Evolutionary conservation across 345 rosid species (phyloP).

Genomic region (Geranium rotundifolium): DNA sequence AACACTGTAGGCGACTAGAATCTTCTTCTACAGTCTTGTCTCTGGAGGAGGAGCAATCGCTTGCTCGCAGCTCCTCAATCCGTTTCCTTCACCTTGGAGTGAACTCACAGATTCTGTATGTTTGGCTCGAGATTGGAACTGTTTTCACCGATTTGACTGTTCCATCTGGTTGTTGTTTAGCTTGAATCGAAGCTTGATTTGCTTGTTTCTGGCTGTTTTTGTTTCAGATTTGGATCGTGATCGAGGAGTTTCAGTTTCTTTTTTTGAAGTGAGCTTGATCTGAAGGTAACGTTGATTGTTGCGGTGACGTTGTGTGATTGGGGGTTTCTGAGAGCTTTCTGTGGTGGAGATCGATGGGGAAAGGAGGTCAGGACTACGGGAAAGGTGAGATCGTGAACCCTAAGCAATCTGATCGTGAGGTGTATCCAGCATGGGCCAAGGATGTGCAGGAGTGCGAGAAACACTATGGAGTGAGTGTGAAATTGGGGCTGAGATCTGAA

Average conservation of each 20-base stretch:
- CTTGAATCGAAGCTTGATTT: neutral
- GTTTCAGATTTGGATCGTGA: neutral
- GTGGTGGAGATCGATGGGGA: constrained; percentile 28
- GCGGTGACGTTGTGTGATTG: neutral
- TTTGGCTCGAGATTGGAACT: neutral
- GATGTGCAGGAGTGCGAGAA: constrained; percentile 39
- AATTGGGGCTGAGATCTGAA: constrained; percentile 22
- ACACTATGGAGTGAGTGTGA: constrained; percentile 22
- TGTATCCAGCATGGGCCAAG: constrained; percentile 49
- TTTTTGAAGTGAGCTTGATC: neutral
- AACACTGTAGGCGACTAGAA: neutral
- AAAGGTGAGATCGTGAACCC: constrained; percentile 6
- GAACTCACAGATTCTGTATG: neutral
- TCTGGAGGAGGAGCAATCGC: neutral
- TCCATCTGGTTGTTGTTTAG: too few species aligned
- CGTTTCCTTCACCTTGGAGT: too few species aligned
- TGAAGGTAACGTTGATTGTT: neutral
- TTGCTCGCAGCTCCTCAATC: neutral
- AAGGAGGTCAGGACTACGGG: constrained; percentile 33
- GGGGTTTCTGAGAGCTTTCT: neutral
- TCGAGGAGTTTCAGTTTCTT: neutral
- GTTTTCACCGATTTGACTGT: neutral
- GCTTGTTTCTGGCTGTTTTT: neutral
- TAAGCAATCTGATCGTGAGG: constrained; percentile 7
- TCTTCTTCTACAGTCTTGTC: neutral